Conservation (phyloP, 345 rosid genomes). For the Eucalyptus erythrocorys region DNA sequence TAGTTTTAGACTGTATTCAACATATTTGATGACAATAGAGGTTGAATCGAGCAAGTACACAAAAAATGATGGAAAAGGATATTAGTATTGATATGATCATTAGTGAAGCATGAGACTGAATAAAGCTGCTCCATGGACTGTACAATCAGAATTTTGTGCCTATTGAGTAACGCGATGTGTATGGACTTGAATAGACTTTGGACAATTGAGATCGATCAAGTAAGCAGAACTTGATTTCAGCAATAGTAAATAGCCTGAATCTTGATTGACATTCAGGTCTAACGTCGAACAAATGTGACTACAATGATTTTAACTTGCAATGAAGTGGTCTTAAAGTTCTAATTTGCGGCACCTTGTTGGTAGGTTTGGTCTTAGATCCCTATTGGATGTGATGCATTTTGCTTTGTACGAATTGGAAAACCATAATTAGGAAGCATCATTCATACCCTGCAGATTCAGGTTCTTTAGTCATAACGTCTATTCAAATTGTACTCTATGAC, state of each 20-base stretch:
- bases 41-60: background rate
- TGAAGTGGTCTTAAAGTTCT: background rate
- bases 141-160: background rate
- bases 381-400: background rate
- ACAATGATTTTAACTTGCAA: background rate
- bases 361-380: background rate
- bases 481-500: background rate
- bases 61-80: background rate
- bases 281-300: rapidly evolving
- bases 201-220: background rate
- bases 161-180: background rate
- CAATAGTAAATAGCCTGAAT: background rate
- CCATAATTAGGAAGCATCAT: background rate
- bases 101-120: background rate
- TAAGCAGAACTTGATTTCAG: background rate
- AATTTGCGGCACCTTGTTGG: background rate
- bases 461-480: background rate
- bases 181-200: background rate
- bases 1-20: background rate
- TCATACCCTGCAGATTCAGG: background rate
- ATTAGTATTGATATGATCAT: background rate
- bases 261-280: background rate
- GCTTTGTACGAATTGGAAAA: background rate
- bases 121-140: background rate
- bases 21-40: background rate